Evolutionary conservation across 805 yeast species (phyloP), one percentile per base, ranked within the genome.

Genomic region (Hanseniaspora thailandica): DNA sequence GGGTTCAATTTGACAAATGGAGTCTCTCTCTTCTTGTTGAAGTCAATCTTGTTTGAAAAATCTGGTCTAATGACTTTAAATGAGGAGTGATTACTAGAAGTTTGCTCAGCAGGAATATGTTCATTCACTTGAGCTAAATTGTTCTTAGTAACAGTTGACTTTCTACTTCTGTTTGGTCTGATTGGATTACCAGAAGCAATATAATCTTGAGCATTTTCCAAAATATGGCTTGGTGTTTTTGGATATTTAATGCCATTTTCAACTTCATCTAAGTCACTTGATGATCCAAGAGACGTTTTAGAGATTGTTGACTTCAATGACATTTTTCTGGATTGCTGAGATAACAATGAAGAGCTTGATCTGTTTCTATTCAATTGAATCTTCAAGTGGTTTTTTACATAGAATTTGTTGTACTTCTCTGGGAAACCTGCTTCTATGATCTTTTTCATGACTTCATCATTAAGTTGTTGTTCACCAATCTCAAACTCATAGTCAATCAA

Each of bases 1-100:
- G 95, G 93, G 9, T 84, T 78, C 22, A 84, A 69, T 54, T 71
- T 76, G 1, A 70, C 79, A 61, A 76, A 84, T 1, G 95, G 94
- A 0, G 95, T 82, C 45, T 78, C 79, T 43, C 95, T 69, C 49
- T 87, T 72, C 59, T 83, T 79, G 60, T 86, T 93, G 62, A 86
- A 86, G 64, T 88, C 88, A 56, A 86, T 86, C 60, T 84, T 95
- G 33, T 76, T 71, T 13, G 76, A 77, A n/a, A 76, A 78, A 23
- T 78, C 76, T 9, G 74, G 75, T 31, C 89, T 68, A 8, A 86
- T 74, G 0, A 86, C 81, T 55, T 82, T 73, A 63, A 86, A 86
- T 0, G 86, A 70, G n/a, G 49, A 43, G n/a, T 43, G 23, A 7
- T 43, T 43, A 51, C 47, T n/a, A 54, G 55, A 6, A 19, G 30